phyloP scores from a whole-genome alignment of 495 filamentous ascomycete genomes.

The Aspergillus indologenus region DNA sequence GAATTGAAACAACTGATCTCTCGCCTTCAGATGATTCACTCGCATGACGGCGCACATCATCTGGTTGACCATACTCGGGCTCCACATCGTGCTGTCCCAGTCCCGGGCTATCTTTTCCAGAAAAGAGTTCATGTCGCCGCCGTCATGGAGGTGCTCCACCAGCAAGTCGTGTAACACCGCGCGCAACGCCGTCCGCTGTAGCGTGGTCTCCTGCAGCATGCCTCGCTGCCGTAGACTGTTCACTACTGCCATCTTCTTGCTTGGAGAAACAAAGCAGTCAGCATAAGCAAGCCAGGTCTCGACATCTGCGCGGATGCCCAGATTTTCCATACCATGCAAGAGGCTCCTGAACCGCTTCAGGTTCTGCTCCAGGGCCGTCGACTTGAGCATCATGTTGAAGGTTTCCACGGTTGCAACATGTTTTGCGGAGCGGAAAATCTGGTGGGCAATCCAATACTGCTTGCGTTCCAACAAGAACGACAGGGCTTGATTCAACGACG shows the following conservation, averaged over 20 bases:
- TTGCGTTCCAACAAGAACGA: conserved; percentile 34
- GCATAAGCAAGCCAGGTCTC: conserved; percentile 46
- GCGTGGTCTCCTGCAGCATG: conserved; percentile 23
- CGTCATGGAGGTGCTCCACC: conserved; percentile 31
- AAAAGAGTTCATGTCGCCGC: conserved; percentile 33
- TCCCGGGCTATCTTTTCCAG: conserved; percentile 29
- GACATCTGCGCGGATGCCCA: conserved; percentile 36
- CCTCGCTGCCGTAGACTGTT: conserved; percentile 35
- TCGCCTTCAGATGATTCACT: conserved; percentile 22
- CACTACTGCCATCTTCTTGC: conserved; percentile 31
- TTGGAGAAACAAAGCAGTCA: conserved; percentile 29
- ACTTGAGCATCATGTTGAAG: conserved; percentile 44
- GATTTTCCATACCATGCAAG: conserved; percentile 32
- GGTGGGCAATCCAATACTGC: conserved; percentile 25
- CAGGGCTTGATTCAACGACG: conserved; percentile 41
- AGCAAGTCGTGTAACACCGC: conserved; percentile 35
- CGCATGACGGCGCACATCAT: conserved; percentile 33
- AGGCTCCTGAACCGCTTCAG: conserved; percentile 29
- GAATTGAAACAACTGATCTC: conserved; percentile 28
- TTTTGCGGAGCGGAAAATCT: conserved; percentile 30
- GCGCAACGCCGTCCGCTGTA: conserved; percentile 26
- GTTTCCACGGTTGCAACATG: conserved; percentile 39
- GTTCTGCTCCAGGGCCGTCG: conserved; percentile 36
- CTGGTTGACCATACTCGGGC: conserved; percentile 30
- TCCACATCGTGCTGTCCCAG: conserved; percentile 34